Evolutionary conservation across 805 yeast species (phyloP).

Genomic region (Suhomyces kilbournensis): DNA sequence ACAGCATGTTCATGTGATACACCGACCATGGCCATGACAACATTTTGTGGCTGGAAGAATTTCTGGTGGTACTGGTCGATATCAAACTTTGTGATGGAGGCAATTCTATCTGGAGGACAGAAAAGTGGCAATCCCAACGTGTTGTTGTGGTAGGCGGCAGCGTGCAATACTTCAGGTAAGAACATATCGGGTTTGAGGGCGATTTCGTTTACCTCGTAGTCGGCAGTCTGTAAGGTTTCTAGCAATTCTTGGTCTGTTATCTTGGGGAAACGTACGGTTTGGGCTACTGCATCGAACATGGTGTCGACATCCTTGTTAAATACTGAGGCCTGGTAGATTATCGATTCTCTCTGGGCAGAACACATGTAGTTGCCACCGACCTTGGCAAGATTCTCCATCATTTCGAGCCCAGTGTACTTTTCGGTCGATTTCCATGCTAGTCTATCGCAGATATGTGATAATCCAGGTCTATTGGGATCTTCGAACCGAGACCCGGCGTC

Average conservation of each 20-base stretch:
- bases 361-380: constrained; percentile 95
- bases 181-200: constrained; percentile 79
- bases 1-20: constrained; percentile 69
- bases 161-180: constrained; percentile 87
- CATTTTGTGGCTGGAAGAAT: constrained; percentile 74
- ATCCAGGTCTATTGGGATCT: constrained; percentile 55
- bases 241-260: constrained; percentile 66
- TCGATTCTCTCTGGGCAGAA: constrained; percentile 85
- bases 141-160: constrained; percentile 67
- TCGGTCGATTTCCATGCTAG: constrained; percentile 77
- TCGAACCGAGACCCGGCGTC: constrained; percentile 92
- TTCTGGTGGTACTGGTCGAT: constrained; percentile 58
- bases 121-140: constrained; percentile 85
- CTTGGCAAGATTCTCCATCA: constrained; percentile 71
- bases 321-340: constrained; percentile 92
- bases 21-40: constrained; percentile 87
- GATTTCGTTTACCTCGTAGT: constrained; percentile 80
- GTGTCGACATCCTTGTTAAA: constrained; percentile 79
- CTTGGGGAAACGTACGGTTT: constrained; percentile 72
- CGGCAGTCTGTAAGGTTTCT: constrained; percentile 70
- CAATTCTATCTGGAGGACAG: constrained; percentile 71
- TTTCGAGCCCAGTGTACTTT: constrained; percentile 55
- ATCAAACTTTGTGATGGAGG: constrained; percentile 49
- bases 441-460: constrained; percentile 81
- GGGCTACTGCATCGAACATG: constrained; percentile 74